phyloP scores from a whole-genome alignment of 352 stramenopile genomes.

The Globisporangium parvum region DNA sequence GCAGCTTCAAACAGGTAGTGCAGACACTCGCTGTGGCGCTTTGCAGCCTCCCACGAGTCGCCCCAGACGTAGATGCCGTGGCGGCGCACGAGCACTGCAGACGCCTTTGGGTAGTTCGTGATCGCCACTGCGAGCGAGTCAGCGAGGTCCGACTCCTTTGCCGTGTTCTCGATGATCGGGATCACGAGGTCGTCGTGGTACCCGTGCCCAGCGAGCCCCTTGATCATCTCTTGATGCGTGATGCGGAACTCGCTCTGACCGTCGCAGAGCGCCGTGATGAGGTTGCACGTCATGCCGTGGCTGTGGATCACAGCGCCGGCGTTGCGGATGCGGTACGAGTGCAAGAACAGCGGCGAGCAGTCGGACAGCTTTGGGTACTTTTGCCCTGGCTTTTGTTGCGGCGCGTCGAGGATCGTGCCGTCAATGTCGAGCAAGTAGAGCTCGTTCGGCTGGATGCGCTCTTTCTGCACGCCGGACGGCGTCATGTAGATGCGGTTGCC shows the following conservation, averaged over 20 bases:
- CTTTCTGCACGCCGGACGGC: constrained; percentile 94
- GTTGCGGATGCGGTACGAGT: constrained; percentile 85
- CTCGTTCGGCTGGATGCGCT: constrained; percentile 93
- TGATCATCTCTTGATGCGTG: constrained; percentile 97
- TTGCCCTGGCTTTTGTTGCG: constrained; percentile 29
- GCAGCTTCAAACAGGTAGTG: constrained; percentile 95
- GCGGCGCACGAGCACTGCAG: constrained; percentile 91
- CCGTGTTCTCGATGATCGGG: constrained; percentile 96
- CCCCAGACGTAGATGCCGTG: constrained; percentile 97
- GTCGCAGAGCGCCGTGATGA: constrained; percentile 89
- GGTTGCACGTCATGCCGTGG: constrained; percentile 80
- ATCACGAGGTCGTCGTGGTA: constrained; percentile 92
- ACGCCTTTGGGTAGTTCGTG: constrained; percentile 82
- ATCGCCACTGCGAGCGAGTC: constrained; percentile 86
- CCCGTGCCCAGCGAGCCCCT: constrained; percentile 90
- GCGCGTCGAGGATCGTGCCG: constrained; percentile 65
- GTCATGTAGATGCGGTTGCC: constrained; percentile 94
- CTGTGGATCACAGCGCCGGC: constrained; percentile 74
- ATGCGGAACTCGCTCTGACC: constrained; percentile 80
- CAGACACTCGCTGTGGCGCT: constrained; percentile 94
- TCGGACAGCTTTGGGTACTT: constrained; percentile 86
- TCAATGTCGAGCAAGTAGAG: constrained; percentile 92
- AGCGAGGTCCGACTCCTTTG: constrained; percentile 89
- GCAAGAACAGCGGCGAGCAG: constrained; percentile 92
- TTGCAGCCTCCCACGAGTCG: constrained; percentile 93